Evolutionary conservation across 2,329 filamentous ascomycete genomes (phyloP).

Genomic region (Fusarium annulatum): DNA sequence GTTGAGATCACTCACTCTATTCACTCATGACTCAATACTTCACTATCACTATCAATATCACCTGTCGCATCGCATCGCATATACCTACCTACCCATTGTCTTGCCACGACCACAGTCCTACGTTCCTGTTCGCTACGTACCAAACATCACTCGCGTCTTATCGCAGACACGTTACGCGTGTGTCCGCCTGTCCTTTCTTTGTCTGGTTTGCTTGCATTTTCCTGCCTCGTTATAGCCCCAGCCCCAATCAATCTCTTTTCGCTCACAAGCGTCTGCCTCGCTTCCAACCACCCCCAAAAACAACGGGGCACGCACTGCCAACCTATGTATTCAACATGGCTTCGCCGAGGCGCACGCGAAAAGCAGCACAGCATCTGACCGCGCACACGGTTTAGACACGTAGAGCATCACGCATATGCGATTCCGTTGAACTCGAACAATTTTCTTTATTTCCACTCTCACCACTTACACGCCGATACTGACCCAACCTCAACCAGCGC

Average conservation of each 20-base stretch:
- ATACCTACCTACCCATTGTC: not conserved
- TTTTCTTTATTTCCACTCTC: conserved; percentile 4
- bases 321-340: conserved; percentile 10
- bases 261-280: conserved; percentile 14
- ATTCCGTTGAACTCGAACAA: not conserved
- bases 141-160: conserved; percentile 13
- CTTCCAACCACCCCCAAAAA: conserved; percentile 35
- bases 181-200: not conserved
- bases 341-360: conserved; percentile 24
- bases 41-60: not conserved
- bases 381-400: conserved; percentile 22
- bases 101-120: conserved; percentile 8
- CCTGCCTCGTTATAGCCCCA: conserved; percentile 20
- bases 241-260: conserved; percentile 25
- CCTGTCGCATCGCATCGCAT: not conserved
- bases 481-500: conserved; percentile 11
- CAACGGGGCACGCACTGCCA: conserved; percentile 24
- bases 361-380: conserved; percentile 32
- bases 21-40: conserved; percentile 9
- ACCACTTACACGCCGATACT: conserved; percentile 4
- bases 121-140: conserved; percentile 8
- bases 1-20: conserved; percentile 3
- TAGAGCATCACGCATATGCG: conserved; percentile 4
- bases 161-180: conserved; percentile 20
- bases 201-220: conserved; percentile 7